Conservation (phyloP, 495 filamentous ascomycete genomes). For the Penicillium manginii region DNA sequence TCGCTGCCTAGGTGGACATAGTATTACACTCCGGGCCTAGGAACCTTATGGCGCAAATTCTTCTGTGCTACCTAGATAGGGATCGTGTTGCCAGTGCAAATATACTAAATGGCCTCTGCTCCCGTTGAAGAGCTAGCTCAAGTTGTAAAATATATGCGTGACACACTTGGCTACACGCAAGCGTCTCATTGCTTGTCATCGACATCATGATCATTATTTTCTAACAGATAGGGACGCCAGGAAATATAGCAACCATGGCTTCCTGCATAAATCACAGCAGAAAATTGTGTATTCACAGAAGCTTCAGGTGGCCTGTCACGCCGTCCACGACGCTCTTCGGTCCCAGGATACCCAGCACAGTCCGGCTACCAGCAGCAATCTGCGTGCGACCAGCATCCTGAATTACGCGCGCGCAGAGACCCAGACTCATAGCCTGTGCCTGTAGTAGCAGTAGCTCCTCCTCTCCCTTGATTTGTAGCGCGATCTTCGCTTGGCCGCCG, state of each 20-base stretch:
- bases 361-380: slow-evolving; percentile 89
- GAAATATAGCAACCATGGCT: neutral
- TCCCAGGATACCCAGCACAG: slow-evolving; percentile 87
- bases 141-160: too few relatives aligned
- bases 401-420: slow-evolving; percentile 85
- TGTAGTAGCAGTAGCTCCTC: slow-evolving; percentile 79
- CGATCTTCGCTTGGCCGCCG: slow-evolving; percentile 87
- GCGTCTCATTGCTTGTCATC: slow-evolving; percentile 16
- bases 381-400: slow-evolving; percentile 96
- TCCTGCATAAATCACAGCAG: neutral
- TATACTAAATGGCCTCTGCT: neutral
- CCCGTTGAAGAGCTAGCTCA: too few relatives aligned
- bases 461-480: slow-evolving; percentile 79
- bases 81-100: slow-evolving; percentile 3
- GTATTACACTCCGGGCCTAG: too few relatives aligned
- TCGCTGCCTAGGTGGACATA: too few relatives aligned
- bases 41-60: neutral
- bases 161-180: neutral
- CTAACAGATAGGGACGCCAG: slow-evolving; percentile 8
- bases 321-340: slow-evolving; percentile 85
- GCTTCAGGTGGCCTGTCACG: slow-evolving; percentile 86
- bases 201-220: slow-evolving; percentile 33
- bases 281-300: slow-evolving; percentile 58
- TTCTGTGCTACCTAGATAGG: neutral
- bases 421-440: slow-evolving; percentile 78